Evolutionary conservation across 2,329 filamentous ascomycete genomes (phyloP).

Genomic region (Lachnellula arida): DNA sequence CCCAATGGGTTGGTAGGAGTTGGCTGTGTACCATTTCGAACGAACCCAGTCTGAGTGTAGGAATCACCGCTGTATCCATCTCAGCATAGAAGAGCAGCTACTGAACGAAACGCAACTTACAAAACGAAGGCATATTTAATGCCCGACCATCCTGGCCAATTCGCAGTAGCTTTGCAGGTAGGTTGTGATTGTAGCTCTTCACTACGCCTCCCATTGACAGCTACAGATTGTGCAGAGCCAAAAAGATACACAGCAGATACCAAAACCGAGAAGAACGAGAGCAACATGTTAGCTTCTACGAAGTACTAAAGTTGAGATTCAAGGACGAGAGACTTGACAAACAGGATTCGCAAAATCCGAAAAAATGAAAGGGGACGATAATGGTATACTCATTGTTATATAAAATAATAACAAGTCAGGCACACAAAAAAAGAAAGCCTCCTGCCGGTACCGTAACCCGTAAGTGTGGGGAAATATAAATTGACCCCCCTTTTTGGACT

Average conservation of each 20-base stretch:
- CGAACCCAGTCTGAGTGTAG: slow-evolving; percentile 37
- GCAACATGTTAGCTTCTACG: not conserved
- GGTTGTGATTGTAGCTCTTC: not conserved
- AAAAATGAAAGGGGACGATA: not conserved
- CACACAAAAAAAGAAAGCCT: not conserved
- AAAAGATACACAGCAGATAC: not conserved
- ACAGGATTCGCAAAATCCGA: not conserved
- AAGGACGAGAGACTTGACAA: not conserved
- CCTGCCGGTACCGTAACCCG: not conserved
- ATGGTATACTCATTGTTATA: not conserved
- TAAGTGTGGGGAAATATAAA: not conserved
- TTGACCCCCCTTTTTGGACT: not conserved
- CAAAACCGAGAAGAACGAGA: not conserved
- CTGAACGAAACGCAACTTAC: slow-evolving; percentile 26
- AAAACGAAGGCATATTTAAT: slow-evolving; percentile 41
- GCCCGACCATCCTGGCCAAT: slow-evolving; percentile 35
- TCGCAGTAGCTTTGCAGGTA: slow-evolving; percentile 22
- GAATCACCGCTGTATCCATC: slow-evolving; percentile 35
- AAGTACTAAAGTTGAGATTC: too few relatives aligned
- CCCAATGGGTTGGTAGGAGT: slow-evolving; percentile 35
- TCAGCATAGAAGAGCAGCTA: not conserved
- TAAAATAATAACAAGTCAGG: not conserved
- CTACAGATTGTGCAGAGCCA: not conserved
- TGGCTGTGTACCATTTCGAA: slow-evolving; percentile 32
- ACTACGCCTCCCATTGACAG: not conserved